Evolutionary conservation across 495 filamentous ascomycete species (phyloP).

Genomic region (Penicillium tannophilum): DNA sequence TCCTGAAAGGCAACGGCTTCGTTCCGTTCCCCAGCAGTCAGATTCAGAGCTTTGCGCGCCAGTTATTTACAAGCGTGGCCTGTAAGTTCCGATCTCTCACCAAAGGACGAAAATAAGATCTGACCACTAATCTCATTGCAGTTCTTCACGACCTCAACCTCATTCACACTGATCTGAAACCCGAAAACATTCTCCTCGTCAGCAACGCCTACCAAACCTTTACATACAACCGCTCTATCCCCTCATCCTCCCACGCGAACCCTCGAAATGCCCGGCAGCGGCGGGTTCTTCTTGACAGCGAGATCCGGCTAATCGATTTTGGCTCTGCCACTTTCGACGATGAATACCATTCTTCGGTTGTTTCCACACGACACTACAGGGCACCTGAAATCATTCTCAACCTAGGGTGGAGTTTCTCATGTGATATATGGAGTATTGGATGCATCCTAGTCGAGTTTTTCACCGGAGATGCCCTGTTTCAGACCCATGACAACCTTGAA

Average conservation of each 20-base stretch:
- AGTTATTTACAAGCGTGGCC: slow-evolving; percentile 96
- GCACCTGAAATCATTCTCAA: slow-evolving; percentile 97
- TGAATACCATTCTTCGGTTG: slow-evolving; percentile 96
- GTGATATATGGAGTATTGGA: slow-evolving; percentile 98
- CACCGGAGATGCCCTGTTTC: slow-evolving; percentile 95
- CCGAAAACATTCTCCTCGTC: slow-evolving; percentile 95
- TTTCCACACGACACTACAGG: slow-evolving; percentile 93
- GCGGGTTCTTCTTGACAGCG: slow-evolving; percentile 87
- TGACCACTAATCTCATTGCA: slow-evolving; percentile 38
- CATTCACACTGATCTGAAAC: slow-evolving; percentile 97
- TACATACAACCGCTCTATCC: slow-evolving; percentile 92
- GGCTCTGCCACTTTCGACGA: slow-evolving; percentile 98
- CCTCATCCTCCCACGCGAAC: slow-evolving; percentile 80
- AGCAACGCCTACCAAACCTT: slow-evolving; percentile 91
- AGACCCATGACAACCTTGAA: slow-evolving; percentile 97
- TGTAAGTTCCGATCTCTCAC: slow-evolving; percentile 59
- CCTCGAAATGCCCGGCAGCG: slow-evolving; percentile 80
- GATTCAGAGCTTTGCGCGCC: slow-evolving; percentile 94
- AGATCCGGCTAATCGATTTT: slow-evolving; percentile 97
- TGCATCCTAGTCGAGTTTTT: slow-evolving; percentile 99
- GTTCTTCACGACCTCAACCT: slow-evolving; percentile 97
- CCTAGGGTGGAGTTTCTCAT: slow-evolving; percentile 95
- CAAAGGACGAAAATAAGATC: background rate
- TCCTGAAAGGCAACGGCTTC: slow-evolving; percentile 91
- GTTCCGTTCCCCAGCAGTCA: slow-evolving; percentile 99